Evolutionary conservation across 306 rosid species (phyloP).

Genomic region (Ammopiptanthus mongolicus): DNA sequence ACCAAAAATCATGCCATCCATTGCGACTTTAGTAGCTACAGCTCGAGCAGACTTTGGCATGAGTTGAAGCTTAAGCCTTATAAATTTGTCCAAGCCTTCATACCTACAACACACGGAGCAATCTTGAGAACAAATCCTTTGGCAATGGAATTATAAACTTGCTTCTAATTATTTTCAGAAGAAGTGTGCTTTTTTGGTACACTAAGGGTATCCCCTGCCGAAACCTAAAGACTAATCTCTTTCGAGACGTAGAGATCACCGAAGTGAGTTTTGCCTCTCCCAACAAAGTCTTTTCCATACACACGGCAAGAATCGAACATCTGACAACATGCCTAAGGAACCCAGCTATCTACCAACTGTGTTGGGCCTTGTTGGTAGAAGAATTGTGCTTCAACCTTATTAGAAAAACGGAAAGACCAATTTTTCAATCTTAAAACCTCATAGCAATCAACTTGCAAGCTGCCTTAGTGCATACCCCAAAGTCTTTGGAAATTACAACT

Average conservation of each 20-base stretch:
- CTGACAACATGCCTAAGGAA: no score
- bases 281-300: no score
- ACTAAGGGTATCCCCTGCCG: no score
- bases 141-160: not conserved
- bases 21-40: conserved; percentile 67
- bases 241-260: no score
- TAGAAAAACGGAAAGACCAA: not conserved
- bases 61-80: conserved; percentile 48
- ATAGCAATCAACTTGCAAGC: conserved; percentile 4
- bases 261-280: no score
- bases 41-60: conserved; percentile 51
- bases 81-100: conserved; percentile 72
- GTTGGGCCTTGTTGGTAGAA: no score
- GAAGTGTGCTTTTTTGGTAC: no score
- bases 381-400: not conserved
- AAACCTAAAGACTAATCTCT: no score
- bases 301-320: no score
- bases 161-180: not conserved
- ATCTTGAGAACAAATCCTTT: not conserved
- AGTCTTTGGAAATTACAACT: not conserved
- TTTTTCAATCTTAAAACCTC: not conserved
- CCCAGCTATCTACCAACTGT: no score
- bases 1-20: conserved; percentile 65
- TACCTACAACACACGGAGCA: conserved; percentile 47
- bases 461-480: not conserved